These are phyloP conservation scores for Nasturtium officinale DNA, from an alignment of 345 rosid species.

Conservation along the genomic window DNA sequence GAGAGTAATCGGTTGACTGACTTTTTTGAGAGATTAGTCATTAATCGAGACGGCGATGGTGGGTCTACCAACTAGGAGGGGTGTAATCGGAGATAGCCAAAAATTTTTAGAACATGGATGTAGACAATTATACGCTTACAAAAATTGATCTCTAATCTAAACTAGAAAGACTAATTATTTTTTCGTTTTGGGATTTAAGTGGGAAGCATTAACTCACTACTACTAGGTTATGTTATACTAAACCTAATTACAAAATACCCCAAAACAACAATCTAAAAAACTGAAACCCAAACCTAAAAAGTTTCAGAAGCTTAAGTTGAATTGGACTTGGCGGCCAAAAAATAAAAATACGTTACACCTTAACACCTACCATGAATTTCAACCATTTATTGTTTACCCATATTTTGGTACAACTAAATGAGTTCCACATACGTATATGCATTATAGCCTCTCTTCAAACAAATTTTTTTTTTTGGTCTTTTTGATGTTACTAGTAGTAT, in stretches of 20 bases:
- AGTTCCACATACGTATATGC: neutral
- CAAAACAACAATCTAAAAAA: neutral
- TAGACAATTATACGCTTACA: too few species aligned
- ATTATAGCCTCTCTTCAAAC: neutral
- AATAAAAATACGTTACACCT: neutral
- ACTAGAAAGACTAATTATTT: too few species aligned
- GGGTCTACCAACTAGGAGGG: too few species aligned
- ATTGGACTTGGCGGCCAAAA: neutral
- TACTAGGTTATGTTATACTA: neutral
- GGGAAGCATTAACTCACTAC: too few species aligned
- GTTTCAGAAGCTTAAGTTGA: neutral
- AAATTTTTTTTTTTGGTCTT: neutral
- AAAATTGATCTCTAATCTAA: too few species aligned
- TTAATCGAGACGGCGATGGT: too few species aligned
- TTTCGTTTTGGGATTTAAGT: too few species aligned
- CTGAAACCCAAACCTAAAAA: neutral
- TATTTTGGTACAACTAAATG: conserved; percentile 10
- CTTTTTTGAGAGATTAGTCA: too few species aligned
- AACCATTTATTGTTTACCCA: neutral
- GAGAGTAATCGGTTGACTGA: too few species aligned
- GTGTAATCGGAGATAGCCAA: too few species aligned
- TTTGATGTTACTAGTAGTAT: neutral
- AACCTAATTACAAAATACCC: neutral
- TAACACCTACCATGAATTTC: neutral
- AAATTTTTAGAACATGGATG: too few species aligned